Percentiles rank a stretch among this genome's conserved stretches.
Evolutionary conservation across 192 early-diverging fungal genomes (phyloP).

Genomic region (Linnemannia exigua): DNA sequence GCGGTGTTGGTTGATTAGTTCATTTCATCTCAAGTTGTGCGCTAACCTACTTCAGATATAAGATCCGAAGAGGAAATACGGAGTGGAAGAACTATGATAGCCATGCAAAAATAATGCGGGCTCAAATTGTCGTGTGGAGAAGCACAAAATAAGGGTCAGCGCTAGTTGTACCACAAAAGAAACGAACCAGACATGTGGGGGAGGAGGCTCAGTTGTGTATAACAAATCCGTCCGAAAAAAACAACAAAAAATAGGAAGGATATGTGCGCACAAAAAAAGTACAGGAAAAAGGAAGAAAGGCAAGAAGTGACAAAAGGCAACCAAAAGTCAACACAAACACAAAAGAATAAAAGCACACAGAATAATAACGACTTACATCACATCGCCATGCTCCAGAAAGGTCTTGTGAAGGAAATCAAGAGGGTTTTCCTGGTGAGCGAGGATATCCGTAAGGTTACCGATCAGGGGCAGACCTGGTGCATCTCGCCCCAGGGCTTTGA

Average conservation of each 20-base stretch:
- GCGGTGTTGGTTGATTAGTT: not conserved
- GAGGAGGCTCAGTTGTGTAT: too few relatives aligned
- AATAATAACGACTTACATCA: constrained; percentile 11
- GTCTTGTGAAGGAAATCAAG: constrained; percentile 10
- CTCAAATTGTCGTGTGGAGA: too few relatives aligned
- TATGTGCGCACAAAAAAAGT: not conserved
- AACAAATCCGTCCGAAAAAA: too few relatives aligned
- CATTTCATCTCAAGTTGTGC: not conserved
- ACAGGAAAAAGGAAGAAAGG: not conserved
- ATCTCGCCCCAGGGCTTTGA: constrained; percentile 6
- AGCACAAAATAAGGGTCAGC: too few relatives aligned
- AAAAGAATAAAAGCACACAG: not conserved
- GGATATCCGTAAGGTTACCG: constrained; percentile 25
- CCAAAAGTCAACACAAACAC: too few relatives aligned
- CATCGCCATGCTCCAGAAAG: constrained; percentile 27
- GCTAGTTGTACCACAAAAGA: too few relatives aligned
- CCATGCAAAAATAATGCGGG: too few relatives aligned
- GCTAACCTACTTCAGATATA: too few relatives aligned
- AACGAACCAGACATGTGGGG: too few relatives aligned
- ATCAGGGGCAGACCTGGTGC: constrained; percentile 27
- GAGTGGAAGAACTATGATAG: too few relatives aligned
- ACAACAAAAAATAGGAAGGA: not conserved
- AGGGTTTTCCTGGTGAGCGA: not conserved
- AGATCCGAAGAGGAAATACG: too few relatives aligned
- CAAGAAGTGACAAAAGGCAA: too few relatives aligned